Percentiles rank a stretch among this genome's conserved stretches.
Conservation (phyloP, 2,329 filamentous ascomycete species). For the Alternaria ethzedia region DNA sequence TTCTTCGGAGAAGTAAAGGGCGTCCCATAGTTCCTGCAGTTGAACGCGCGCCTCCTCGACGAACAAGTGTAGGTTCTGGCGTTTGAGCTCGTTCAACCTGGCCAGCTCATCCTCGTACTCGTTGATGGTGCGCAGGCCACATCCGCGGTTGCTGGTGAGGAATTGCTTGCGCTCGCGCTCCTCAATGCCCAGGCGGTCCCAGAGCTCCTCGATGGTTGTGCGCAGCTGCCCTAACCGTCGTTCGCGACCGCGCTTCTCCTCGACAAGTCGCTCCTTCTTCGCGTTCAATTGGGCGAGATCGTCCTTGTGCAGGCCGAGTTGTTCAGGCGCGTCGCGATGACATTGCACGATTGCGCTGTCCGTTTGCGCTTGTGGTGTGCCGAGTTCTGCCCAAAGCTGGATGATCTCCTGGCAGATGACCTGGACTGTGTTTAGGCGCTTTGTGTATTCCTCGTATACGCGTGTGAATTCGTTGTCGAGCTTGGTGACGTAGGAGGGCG, state of each 20-base stretch:
- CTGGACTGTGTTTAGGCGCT: conserved; percentile 77
- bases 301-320: conserved; percentile 88
- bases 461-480: conserved; percentile 91
- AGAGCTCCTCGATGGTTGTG: conserved; percentile 79
- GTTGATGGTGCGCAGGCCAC: conserved; percentile 88
- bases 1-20: conserved; percentile 92
- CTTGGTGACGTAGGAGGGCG: conserved; percentile 81
- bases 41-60: conserved; percentile 92
- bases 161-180: conserved; percentile 84
- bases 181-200: conserved; percentile 86
- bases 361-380: conserved; percentile 90
- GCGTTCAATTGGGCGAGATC: conserved; percentile 75
- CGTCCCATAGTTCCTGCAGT: conserved; percentile 94
- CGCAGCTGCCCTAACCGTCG: conserved; percentile 78
- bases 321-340: conserved; percentile 89
- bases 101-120: conserved; percentile 92
- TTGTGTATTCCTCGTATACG: conserved; percentile 95
- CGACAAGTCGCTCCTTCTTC: conserved; percentile 80
- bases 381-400: conserved; percentile 92
- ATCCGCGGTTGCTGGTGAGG: conserved; percentile 85
- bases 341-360: conserved; percentile 86
- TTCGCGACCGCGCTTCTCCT: conserved; percentile 89
- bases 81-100: conserved; percentile 88
- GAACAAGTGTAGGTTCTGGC: conserved; percentile 93
- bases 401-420: conserved; percentile 83